Evolutionary conservation across 2,329 filamentous ascomycete genomes (phyloP).

Genomic region (Decorospora gaudefroyi): DNA sequence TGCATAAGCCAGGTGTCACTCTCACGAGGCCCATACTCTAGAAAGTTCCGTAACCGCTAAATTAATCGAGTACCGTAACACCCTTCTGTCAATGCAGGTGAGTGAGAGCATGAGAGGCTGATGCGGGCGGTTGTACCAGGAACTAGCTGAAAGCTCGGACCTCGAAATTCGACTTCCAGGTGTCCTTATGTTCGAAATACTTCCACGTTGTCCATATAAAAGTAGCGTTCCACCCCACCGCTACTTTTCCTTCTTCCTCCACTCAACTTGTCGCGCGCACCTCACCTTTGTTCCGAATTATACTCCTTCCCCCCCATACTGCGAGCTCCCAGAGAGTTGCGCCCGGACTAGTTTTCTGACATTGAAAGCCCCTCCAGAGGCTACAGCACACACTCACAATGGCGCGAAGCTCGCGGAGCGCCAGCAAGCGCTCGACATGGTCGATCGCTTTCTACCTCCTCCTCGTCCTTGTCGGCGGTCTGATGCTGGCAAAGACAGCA

Average conservation of each 20-base stretch:
- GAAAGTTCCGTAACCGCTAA: slow-evolving; percentile 27
- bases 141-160: no score
- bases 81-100: slow-evolving; percentile 32
- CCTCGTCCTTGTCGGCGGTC: slow-evolving; percentile 80
- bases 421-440: slow-evolving; percentile 78
- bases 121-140: slow-evolving; percentile 31
- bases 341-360: slow-evolving; percentile 25
- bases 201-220: slow-evolving; percentile 39
- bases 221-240: slow-evolving; percentile 32
- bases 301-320: slow-evolving; percentile 35
- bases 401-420: slow-evolving; percentile 65
- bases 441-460: slow-evolving; percentile 89
- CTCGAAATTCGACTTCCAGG: slow-evolving; percentile 36
- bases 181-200: slow-evolving; percentile 42
- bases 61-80: slow-evolving; percentile 42
- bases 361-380: slow-evolving; percentile 24
- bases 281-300: slow-evolving; percentile 32
- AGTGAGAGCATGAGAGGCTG: slow-evolving; percentile 42
- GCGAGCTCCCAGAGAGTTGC: slow-evolving; percentile 35
- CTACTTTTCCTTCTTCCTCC: slow-evolving; percentile 25
- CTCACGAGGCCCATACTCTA: not conserved
- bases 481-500: slow-evolving; percentile 78
- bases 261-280: slow-evolving; percentile 24
- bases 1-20: slow-evolving; percentile 15
- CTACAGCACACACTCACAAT: slow-evolving; percentile 50